These are phyloP conservation scores for Paramecium tetraurelia DNA, from an alignment of 73 alveolate genomes.

Conservation along the genomic window DNA sequence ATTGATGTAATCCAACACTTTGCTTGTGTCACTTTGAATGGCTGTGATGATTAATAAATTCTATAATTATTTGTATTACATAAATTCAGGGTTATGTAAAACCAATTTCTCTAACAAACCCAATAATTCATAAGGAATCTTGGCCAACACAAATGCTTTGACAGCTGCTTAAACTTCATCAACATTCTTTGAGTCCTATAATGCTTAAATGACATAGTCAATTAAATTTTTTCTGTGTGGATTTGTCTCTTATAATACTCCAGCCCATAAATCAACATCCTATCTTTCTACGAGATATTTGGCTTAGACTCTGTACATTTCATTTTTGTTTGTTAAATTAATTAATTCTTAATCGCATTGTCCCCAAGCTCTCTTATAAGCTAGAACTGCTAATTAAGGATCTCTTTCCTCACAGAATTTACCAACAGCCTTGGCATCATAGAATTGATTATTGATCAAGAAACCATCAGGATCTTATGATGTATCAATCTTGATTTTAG, in stretches of 20 bases:
- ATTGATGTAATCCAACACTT: constrained; percentile 98
- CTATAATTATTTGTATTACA: constrained; percentile 95
- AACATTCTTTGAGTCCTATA: constrained; percentile 97
- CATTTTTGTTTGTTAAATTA: constrained; percentile 97
- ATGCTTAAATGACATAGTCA: constrained; percentile 98
- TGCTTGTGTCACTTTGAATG: constrained; percentile 93
- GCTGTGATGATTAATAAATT: constrained; percentile 98
- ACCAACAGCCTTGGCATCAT: constrained; percentile 99
- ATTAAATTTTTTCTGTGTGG: constrained; percentile 96
- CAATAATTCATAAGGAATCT: constrained; percentile 97
- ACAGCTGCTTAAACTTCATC: constrained; percentile 98
- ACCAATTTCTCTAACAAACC: constrained; percentile 99
- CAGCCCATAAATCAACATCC: constrained; percentile 97
- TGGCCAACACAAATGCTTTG: constrained; percentile 98
- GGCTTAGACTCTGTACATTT: constrained; percentile 97
- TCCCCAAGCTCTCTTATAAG: constrained; percentile 99
- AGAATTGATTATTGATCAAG: constrained; percentile 96
- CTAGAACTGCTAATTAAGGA: constrained; percentile 96
- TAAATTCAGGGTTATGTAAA: constrained; percentile 96
- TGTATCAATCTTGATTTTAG: constrained; percentile 95
- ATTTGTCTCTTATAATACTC: constrained; percentile 93
- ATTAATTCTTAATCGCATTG: constrained; percentile 99
- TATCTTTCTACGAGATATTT: constrained; percentile 98
- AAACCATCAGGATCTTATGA: constrained; percentile 96
- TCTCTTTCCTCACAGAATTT: constrained; percentile 98